These are phyloP conservation scores for Colletotrichum aenigma DNA, from an alignment of 2,329 filamentous ascomycete genomes.

Conservation along the genomic window DNA sequence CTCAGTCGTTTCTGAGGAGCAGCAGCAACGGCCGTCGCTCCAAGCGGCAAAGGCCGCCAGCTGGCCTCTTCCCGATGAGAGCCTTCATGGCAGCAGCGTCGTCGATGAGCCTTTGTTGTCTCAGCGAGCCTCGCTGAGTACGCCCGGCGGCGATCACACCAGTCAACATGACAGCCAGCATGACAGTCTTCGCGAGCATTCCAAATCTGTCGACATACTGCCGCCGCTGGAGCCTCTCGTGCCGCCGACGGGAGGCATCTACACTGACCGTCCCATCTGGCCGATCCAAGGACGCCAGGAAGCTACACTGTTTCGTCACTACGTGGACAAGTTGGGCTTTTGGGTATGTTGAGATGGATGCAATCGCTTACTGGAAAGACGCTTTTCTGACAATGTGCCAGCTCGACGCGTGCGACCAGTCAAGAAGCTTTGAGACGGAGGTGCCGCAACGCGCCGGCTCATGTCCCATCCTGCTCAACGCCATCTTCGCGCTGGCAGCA, in stretches of 20 bases:
- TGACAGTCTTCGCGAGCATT: not conserved
- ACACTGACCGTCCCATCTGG: constrained; percentile 22
- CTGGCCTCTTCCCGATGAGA: constrained; percentile 1
- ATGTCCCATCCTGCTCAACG: constrained; percentile 58
- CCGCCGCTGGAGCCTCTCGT: constrained; percentile 6
- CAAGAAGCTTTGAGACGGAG: constrained; percentile 53
- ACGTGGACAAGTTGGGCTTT: constrained; percentile 36
- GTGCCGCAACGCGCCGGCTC: constrained; percentile 57
- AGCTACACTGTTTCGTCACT: constrained; percentile 37
- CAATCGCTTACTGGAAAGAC: not conserved
- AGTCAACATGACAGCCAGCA: not conserved
- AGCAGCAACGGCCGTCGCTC: not conserved
- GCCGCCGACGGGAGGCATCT: constrained; percentile 22
- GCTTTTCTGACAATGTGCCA: constrained; percentile 22
- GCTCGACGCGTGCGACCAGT: constrained; percentile 47
- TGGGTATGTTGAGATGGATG: constrained; percentile 30
- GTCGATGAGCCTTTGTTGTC: not conserved
- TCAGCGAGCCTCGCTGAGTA: not conserved
- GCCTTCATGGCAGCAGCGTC: not conserved
- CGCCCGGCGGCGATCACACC: not conserved
- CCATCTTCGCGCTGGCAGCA: constrained; percentile 60
- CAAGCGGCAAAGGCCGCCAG: constrained; percentile 11
- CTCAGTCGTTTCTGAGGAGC: not conserved
- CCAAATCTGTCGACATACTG: not conserved
- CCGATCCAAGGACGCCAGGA: constrained; percentile 34